A percentile compares a stretch with the other conserved stretches of the same genome.
These are phyloP conservation scores for Trametes sanguinea DNA, from an alignment of 768 basidiomycete species.

Conservation along the genomic window DNA sequence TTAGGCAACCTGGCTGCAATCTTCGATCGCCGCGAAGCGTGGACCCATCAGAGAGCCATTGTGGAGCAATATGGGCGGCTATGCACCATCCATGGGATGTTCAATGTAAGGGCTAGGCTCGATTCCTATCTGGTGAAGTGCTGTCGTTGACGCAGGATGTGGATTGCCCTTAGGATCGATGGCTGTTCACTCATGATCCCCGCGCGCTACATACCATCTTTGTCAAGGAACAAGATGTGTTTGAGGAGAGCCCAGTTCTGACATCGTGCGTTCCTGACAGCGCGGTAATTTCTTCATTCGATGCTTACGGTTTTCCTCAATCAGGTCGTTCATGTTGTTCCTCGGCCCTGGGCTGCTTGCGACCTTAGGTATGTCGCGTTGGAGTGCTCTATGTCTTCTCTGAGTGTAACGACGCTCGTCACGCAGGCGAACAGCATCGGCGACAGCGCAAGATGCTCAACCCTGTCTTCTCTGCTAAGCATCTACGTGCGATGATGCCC, in stretches of 20 bases:
- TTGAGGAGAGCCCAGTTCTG: slow-evolving; percentile 7
- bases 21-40: background rate
- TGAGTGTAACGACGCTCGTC: background rate
- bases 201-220: slow-evolving; percentile 21
- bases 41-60: background rate
- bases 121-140: too few relatives aligned
- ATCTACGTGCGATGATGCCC: slow-evolving; percentile 27
- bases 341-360: slow-evolving; percentile 24
- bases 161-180: background rate
- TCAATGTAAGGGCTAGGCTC: slow-evolving; percentile 24
- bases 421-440: slow-evolving; percentile 18
- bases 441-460: slow-evolving; percentile 28
- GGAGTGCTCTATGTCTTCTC: too few relatives aligned
- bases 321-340: background rate
- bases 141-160: too few relatives aligned
- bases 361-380: slow-evolving; percentile 9
- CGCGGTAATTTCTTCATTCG: too few relatives aligned
- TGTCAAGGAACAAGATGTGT: slow-evolving; percentile 26
- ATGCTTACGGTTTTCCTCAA: background rate
- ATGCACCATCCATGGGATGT: background rate
- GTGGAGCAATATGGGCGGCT: background rate
- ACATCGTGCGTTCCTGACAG: background rate
- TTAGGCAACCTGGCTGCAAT: slow-evolving; percentile 15
- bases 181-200: slow-evolving; percentile 21
- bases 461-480: slow-evolving; percentile 26